Conservation (phyloP, 2,329 filamentous ascomycete species). For the Tolypocladium ovalisporum region DNA sequence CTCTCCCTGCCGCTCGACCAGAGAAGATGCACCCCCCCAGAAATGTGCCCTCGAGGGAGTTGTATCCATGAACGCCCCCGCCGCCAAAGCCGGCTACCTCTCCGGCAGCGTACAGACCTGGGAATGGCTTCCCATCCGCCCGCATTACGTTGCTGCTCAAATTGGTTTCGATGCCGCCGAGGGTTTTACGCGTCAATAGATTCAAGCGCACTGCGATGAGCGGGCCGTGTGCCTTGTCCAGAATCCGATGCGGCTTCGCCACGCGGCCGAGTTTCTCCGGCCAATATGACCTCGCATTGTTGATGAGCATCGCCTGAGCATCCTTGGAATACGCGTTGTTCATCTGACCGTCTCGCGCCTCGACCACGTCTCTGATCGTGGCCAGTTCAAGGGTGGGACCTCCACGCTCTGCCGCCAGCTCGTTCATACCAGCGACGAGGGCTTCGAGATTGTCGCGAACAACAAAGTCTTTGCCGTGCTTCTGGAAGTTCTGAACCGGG, state of each 20-base stretch:
- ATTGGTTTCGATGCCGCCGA: constrained; percentile 50
- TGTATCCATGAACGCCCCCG: constrained; percentile 52
- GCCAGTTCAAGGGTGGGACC: constrained; percentile 37
- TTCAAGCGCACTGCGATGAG: constrained; percentile 51
- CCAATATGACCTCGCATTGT: constrained; percentile 45
- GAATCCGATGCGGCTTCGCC: constrained; percentile 40
- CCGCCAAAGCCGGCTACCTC: constrained; percentile 52
- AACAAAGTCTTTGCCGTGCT: constrained; percentile 48
- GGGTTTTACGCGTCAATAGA: constrained; percentile 48
- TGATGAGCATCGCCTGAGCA: constrained; percentile 50
- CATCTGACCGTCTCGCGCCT: constrained; percentile 44
- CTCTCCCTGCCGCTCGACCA: constrained; percentile 43
- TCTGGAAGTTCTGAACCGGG: constrained; percentile 46
- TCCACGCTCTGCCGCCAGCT: constrained; percentile 31
- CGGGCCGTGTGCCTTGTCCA: constrained; percentile 44
- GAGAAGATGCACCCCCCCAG: constrained; percentile 54
- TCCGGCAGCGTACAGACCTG: constrained; percentile 47
- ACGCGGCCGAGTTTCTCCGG: constrained; percentile 40
- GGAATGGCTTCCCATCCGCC: constrained; percentile 34
- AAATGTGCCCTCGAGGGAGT: constrained; percentile 51
- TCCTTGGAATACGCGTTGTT: constrained; percentile 48
- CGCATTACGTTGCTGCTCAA: constrained; percentile 44
- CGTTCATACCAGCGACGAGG: constrained; percentile 48
- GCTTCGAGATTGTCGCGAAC: constrained; percentile 44
- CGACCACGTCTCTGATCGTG: constrained; percentile 33